Base-by-base conservation (phyloP, 2,329 filamentous ascomycete genomes). In the Trichoderma simmonsii region DNA sequence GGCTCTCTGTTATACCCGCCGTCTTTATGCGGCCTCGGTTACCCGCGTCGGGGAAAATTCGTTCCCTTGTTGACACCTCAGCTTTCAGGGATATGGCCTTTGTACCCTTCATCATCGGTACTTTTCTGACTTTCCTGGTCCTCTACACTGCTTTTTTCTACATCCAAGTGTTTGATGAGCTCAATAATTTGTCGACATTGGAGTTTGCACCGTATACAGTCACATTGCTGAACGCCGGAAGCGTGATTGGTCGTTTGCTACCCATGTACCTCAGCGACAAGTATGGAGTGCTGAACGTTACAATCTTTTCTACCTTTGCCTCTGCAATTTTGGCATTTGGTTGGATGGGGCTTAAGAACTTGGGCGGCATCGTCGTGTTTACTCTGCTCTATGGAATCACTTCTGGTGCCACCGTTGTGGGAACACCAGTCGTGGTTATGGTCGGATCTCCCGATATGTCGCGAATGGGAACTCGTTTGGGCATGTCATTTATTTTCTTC, bases 201-300 rank as follows among this genome's bases (percentile, higher is more conserved):
- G 71, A 82, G 0, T 84, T 84, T 74, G 36, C 36, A 8, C 36
- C 39, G 5, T 85, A 86, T 74, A 76, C 85, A 6, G 79, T 83
- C 0, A 78, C 85, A 4, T 82, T 86, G 63, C 80, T 86, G 63
- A 86, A 86, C 75, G 85, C 81, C 3, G 81, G 83, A 0, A 85
- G 83, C 0, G 78, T 85, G 5, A 79, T 85, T 24, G 85, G 86
- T 0, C 82, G 86, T 14, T 76, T 86, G 1, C 73, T 84, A 1
- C 85, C 84, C 4, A 82, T 81, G 70, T 75, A 75, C 12, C 61
- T 83, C 0, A 77, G 79, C 6, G 83, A 83, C 72, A 21, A 73
- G 1, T 76, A 79, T 18, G 83, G 82, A 3, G 76, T 78, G 3
- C 73, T 83, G 43, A 83, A 83, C 68, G 79, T 81, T 43, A 79